phyloP scores from a whole-genome alignment of 116 monocot genomes.

The Papilionanthe hybrid region DNA sequence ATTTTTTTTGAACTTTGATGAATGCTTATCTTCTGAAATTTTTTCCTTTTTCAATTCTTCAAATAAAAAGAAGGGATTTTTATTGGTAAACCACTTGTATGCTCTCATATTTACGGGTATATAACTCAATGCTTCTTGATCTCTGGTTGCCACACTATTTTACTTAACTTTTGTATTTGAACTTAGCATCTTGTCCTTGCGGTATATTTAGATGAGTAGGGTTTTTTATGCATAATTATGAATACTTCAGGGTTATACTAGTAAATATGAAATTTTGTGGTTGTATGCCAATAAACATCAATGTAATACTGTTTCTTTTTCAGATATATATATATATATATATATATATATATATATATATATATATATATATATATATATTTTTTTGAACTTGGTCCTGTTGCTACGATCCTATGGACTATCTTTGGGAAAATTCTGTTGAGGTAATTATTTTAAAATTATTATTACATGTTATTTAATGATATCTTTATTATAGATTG shows the following conservation, averaged over 20 bases:
- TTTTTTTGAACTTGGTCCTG: too few species aligned
- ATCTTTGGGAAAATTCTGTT: too few species aligned
- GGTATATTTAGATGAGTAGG: background rate
- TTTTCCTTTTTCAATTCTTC: background rate
- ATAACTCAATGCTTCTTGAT: background rate
- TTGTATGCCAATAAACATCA: too few species aligned
- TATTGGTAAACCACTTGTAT: background rate
- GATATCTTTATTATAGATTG: too few species aligned
- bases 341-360: too few species aligned
- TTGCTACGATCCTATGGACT: too few species aligned
- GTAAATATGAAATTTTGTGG: too few species aligned
- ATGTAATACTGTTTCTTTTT: too few species aligned
- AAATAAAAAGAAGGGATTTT: background rate
- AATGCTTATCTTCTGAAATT: background rate
- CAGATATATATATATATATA: too few species aligned
- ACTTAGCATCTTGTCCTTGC: background rate
- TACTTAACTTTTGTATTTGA: background rate
- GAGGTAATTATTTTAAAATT: too few species aligned
- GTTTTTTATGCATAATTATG: background rate
- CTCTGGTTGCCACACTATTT: background rate
- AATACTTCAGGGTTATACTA: background rate
- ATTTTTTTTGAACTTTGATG: background rate
- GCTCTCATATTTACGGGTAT: background rate
- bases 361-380: too few species aligned
- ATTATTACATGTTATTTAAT: too few species aligned